phyloP scores from a whole-genome alignment of 225 moss, liverwort and hornwort genomes.

The Climacium dendroides region DNA sequence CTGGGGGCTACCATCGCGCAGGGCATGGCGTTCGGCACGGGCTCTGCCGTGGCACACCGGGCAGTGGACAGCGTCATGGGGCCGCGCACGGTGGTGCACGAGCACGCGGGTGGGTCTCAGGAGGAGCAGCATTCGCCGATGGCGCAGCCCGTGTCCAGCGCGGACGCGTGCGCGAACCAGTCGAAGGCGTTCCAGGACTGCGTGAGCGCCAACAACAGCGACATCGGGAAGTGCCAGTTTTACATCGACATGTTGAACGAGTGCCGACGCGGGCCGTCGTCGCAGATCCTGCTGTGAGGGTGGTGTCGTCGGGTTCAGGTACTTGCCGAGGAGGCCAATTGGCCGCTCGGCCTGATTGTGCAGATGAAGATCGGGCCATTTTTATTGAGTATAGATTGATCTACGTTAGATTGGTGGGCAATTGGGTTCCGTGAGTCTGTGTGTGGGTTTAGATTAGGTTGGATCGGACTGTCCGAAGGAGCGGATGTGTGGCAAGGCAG shows the following conservation, averaged over 20 bases:
- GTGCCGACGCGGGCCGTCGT: constrained; percentile 53
- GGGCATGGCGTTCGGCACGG: constrained; percentile 89
- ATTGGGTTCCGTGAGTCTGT: not conserved
- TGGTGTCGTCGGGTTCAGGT: not conserved
- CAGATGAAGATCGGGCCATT: not conserved
- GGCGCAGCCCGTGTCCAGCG: constrained; percentile 36
- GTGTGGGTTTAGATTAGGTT: not conserved
- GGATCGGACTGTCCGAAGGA: not conserved
- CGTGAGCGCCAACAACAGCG: constrained; percentile 62
- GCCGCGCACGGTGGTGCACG: constrained; percentile 70
- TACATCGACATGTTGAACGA: constrained; percentile 96
- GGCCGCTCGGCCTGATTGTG: not conserved
- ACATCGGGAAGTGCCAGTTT: constrained; percentile 95
- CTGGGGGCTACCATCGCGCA: constrained; percentile 85
- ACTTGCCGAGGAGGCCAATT: not conserved
- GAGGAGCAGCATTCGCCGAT: constrained; percentile 20
- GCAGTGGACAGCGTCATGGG: constrained; percentile 82
- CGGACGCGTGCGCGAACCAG: constrained; percentile 70
- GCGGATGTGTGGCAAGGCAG: not conserved
- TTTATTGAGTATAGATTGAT: not conserved
- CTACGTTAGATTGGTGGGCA: not conserved
- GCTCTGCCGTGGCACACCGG: constrained; percentile 87
- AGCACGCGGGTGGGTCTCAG: constrained; percentile 15
- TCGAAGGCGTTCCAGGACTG: constrained; percentile 89
- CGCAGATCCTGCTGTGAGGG: constrained; percentile 22